Evolutionary conservation across 169 alveolate species (phyloP).

Genomic region (Cyclospora cayetanensis): DNA sequence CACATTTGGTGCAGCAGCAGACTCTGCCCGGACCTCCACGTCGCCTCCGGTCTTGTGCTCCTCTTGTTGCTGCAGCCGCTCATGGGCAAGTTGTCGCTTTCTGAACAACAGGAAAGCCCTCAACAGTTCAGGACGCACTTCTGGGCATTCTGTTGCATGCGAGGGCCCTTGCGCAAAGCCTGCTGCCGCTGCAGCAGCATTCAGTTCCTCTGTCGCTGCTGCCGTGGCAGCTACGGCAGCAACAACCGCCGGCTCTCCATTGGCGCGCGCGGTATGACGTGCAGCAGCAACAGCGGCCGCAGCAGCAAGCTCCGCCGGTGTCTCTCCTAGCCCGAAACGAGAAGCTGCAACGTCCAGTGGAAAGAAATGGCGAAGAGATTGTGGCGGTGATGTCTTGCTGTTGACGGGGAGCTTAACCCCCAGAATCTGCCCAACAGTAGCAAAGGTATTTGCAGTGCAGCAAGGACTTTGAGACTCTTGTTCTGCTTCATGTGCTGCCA

Average conservation of each 20-base stretch:
- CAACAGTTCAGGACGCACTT: neutral
- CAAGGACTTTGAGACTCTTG: neutral
- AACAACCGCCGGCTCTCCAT: neutral
- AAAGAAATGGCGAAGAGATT: neutral
- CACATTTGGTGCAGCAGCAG: neutral
- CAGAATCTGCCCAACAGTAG: neutral
- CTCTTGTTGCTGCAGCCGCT: neutral
- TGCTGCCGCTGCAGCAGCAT: neutral
- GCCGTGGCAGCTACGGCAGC: neutral
- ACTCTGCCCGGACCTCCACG: neutral
- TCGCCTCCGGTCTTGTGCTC: neutral
- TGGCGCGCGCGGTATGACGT: neutral
- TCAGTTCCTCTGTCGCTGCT: neutral
- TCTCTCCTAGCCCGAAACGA: neutral
- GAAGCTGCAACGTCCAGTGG: neutral
- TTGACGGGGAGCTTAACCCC: neutral
- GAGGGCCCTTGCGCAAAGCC: neutral
- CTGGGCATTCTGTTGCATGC: neutral
- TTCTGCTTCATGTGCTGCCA: neutral
- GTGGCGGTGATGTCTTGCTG: neutral
- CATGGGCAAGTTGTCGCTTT: neutral
- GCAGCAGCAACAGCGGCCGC: neutral
- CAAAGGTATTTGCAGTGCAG: neutral
- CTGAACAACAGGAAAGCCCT: neutral
- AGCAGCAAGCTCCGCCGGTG: constrained; percentile 14